A percentile compares a stretch with the other conserved stretches of the same genome.
Conservation (phyloP, 331 rosid species). For the Quercus tomentella region DNA sequence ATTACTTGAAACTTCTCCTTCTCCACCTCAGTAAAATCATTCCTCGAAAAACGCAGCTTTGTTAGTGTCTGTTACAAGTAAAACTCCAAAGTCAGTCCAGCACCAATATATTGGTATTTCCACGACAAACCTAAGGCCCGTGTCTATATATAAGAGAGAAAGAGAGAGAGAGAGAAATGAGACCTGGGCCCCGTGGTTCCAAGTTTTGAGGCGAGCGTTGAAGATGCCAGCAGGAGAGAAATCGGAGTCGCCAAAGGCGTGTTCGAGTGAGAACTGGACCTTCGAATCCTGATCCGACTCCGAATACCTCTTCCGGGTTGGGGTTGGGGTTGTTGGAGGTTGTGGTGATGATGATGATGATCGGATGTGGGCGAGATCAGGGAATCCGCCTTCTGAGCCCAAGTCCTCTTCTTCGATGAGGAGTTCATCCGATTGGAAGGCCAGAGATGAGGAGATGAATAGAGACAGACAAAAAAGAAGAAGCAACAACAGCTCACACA, state of each 20-base stretch:
- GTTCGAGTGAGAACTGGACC: slow-evolving; percentile 80
- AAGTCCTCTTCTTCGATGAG: slow-evolving; percentile 89
- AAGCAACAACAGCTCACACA: slow-evolving; percentile 9
- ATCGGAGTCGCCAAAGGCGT: slow-evolving; percentile 84
- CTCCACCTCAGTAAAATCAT: slow-evolving; percentile 57
- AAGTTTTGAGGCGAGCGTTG: slow-evolving; percentile 89
- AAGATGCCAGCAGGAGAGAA: slow-evolving; percentile 79
- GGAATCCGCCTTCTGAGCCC: slow-evolving; percentile 72
- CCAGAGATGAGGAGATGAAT: slow-evolving; percentile 27
- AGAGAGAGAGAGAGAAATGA: not conserved
- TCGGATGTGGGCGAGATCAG: slow-evolving; percentile 27
- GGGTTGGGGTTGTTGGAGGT: slow-evolving; percentile 21
- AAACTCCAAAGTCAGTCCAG: slow-evolving; percentile 17
- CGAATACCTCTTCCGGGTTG: slow-evolving; percentile 53
- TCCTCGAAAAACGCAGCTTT: slow-evolving; percentile 84
- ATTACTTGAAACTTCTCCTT: slow-evolving; percentile 58
- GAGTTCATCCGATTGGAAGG: slow-evolving; percentile 93
- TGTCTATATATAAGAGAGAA: too few species aligned
- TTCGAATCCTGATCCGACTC: slow-evolving; percentile 80
- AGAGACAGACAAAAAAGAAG: slow-evolving; percentile 29
- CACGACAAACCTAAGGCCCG: not conserved
- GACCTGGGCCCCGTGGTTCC: slow-evolving; percentile 92
- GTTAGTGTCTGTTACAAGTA: slow-evolving; percentile 64
- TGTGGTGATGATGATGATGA: slow-evolving; percentile 24
- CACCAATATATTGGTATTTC: not conserved